Base-by-base conservation (phyloP, 2,329 filamentous ascomycete species). In the Juglanconis oblonga region DNA sequence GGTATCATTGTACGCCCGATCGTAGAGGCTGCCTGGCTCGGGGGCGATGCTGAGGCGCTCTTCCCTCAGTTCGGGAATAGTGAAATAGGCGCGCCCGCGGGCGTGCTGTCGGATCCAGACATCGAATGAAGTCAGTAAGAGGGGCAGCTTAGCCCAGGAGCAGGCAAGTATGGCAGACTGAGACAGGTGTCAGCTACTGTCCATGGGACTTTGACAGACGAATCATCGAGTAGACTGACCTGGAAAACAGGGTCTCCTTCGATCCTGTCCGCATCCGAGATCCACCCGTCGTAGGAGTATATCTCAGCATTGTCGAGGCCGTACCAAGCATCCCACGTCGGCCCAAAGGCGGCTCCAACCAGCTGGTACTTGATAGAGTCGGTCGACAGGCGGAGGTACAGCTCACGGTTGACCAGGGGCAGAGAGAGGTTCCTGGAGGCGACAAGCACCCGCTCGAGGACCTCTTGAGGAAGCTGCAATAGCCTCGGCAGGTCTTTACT, bases 401-500 rank as follows among this genome's bases (percentile, higher is more conserved):
- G 71, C 36, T 74, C 68, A 10, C 69, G 76, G 55, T 75, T 79
- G 52, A 76, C 73, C 5, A 71, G 74, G 0, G 81, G 75, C 1
- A 86, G 72, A 54, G 77, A 73, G 51, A 81, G 62, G 63, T 82
- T 84, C 62, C 71, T 67, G 52, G 81, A 83, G 55, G 79, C 70
- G 63, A 81, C 69, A 57, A 84, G 78, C 52, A 86, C 83, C 36
- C 63, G 73, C 66, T 85, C 81, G 11, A 86, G 74, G 31, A 86
- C 72, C 67, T 86, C 83, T 6, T 77, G 67, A 0, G 83, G 83
- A 8, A 86, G 70, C 11, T 68, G 64, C 62, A 69, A 71, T 48
- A 77, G 52, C 31, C 67, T 63, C 2, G 71, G 68, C 8, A 59
- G 66, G 32, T 65, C 67, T 13, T 65, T 65, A 55, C 57, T 67